Percentiles rank a stretch among this genome's conserved stretches.
Conservation (phyloP, 441 rosid genomes). For the Gossypium aridum region DNA sequence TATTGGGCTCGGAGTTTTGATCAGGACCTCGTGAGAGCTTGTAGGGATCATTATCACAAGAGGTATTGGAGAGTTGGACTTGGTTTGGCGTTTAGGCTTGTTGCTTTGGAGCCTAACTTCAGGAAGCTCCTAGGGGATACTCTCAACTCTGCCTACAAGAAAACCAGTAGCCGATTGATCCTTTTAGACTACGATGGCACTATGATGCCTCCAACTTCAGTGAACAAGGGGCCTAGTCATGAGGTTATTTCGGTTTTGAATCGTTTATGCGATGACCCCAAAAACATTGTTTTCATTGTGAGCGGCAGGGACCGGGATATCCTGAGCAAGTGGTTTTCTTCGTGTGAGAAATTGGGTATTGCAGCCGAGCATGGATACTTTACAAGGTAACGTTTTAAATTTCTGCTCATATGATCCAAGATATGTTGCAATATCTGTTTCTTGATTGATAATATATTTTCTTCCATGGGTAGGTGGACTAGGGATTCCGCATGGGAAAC, state of each 20-base stretch:
- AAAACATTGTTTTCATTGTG: conserved; percentile 59
- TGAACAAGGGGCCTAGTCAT: conserved; percentile 46
- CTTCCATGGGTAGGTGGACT: conserved; percentile 39
- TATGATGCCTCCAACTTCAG: conserved; percentile 45
- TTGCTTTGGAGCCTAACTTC: conserved; percentile 69
- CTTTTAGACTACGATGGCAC: conserved; percentile 80
- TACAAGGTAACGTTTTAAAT: conserved; percentile 39
- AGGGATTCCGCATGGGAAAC: conserved; percentile 51
- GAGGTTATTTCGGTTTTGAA: conserved; percentile 48
- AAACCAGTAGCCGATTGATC: conserved; percentile 46
- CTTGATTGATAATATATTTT: background rate
- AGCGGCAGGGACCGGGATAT: conserved; percentile 74
- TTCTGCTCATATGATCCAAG: background rate
- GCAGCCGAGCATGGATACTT: conserved; percentile 85
- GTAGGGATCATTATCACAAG: conserved; percentile 56
- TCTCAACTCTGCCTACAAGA: conserved; percentile 49
- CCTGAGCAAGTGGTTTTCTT: conserved; percentile 62
- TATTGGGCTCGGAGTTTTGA: conserved; percentile 78
- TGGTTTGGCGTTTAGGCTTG: conserved; percentile 62
- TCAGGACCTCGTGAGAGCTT: conserved; percentile 79
- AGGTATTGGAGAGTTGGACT: conserved; percentile 74
- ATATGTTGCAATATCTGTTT: background rate
- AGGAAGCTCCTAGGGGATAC: conserved; percentile 51
- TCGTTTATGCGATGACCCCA: conserved; percentile 49
- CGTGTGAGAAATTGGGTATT: conserved; percentile 52